A percentile compares a stretch with the other conserved stretches of the same genome.
phyloP scores from a whole-genome alignment of 108 stramenopile genomes.

The Nitzschia putrida region DNA sequence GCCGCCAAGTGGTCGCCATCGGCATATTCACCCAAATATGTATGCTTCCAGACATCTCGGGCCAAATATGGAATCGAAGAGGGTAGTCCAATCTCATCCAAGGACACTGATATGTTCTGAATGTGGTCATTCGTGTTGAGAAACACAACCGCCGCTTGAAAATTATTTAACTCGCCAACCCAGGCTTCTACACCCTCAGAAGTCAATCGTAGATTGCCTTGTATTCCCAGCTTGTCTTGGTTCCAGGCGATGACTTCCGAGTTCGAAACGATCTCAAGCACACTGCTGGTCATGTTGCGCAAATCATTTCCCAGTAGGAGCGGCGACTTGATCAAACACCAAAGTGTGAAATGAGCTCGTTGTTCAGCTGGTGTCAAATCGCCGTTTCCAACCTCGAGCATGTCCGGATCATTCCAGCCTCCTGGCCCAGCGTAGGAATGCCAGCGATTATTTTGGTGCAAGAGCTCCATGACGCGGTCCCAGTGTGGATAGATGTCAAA shows the following conservation, averaged over 20 bases:
- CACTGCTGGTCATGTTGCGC: conserved; percentile 19
- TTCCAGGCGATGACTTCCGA: conserved; percentile 31
- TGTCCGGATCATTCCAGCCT: conserved; percentile 64
- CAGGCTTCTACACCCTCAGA: conserved; percentile 24
- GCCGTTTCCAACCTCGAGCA: conserved; percentile 50
- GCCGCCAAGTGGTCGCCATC: conserved; percentile 4
- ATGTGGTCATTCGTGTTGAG: conserved; percentile 24
- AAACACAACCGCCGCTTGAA: conserved; percentile 38
- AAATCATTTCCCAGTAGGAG: conserved; percentile 56
- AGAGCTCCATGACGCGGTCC: conserved; percentile 19
- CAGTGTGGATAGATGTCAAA: conserved; percentile 47
- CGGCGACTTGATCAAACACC: conserved; percentile 56
- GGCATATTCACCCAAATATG: conserved; percentile 16
- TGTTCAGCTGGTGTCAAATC: conserved; percentile 42
- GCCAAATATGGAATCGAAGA: background rate
- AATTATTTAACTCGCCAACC: conserved; percentile 30
- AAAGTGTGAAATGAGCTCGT: conserved; percentile 50
- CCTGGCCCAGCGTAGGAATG: conserved; percentile 42
- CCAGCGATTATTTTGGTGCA: conserved; percentile 31
- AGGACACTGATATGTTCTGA: conserved; percentile 18
- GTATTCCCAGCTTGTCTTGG: conserved; percentile 32
- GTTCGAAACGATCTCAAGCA: conserved; percentile 34
- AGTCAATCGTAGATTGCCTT: conserved; percentile 14
- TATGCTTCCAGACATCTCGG: conserved; percentile 24
- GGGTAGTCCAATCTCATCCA: conserved; percentile 21